Conservation (phyloP, 2,329 filamentous ascomycete genomes). For the Xylariaceae sp. region DNA sequence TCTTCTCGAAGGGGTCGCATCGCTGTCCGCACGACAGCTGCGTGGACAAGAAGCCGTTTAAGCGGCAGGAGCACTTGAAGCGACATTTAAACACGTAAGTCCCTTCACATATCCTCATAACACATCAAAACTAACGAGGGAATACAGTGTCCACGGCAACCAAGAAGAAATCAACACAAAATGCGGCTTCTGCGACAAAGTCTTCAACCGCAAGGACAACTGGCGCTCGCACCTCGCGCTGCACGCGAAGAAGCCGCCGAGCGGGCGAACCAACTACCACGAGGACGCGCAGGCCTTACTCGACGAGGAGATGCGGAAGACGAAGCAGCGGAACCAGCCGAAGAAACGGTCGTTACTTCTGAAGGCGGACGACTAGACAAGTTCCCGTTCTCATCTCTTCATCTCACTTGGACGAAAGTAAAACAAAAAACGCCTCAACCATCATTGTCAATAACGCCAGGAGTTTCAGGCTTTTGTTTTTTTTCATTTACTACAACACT, state of each 20-base stretch:
- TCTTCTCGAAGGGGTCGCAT: constrained; percentile 29
- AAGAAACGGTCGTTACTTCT: constrained; percentile 21
- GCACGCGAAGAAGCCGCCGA: constrained; percentile 32
- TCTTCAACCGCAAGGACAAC: constrained; percentile 38
- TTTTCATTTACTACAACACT: too few species aligned
- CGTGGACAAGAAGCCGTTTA: constrained; percentile 38
- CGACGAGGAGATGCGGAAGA: constrained; percentile 24
- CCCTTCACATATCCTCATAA: neutral
- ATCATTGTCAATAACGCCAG: neutral
- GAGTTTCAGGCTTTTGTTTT: neutral
- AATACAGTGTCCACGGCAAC: constrained; percentile 25
- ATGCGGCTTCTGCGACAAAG: constrained; percentile 27
- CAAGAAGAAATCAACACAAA: constrained; percentile 16
- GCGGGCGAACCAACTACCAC: constrained; percentile 32
- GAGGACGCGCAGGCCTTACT: constrained; percentile 25
- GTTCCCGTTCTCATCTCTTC: too few species aligned
- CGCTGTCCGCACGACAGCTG: constrained; percentile 45
- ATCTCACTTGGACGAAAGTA: too few species aligned
- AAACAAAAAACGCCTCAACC: too few species aligned
- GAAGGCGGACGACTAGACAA: constrained; percentile 9
- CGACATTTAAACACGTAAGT: constrained; percentile 47
- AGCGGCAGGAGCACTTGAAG: constrained; percentile 52
- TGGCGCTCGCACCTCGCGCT: constrained; percentile 36
- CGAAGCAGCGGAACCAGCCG: constrained; percentile 23
- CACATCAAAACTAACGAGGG: constrained; percentile 26